Conservation (phyloP, 768 basidiomycete species). For the Russula abietina region DNA sequence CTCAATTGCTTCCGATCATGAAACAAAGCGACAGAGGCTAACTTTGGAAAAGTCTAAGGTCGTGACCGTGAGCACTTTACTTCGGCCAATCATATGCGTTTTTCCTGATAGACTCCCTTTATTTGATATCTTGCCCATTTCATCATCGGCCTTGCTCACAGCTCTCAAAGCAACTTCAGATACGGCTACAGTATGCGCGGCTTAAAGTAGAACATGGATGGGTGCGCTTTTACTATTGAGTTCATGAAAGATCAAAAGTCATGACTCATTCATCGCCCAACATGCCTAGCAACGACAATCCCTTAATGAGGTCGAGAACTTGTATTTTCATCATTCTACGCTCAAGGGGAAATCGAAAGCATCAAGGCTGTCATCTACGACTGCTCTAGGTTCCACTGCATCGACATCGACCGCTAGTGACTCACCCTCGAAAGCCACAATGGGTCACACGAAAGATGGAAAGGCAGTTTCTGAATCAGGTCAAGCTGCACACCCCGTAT, state of each 20-base stretch:
- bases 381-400: constrained; percentile 23
- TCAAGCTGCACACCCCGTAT: background rate
- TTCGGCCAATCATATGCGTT: background rate
- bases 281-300: constrained; percentile 61
- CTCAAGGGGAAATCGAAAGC: constrained; percentile 28
- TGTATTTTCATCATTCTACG: constrained; percentile 69
- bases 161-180: constrained; percentile 66
- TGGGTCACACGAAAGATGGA: background rate
- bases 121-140: background rate
- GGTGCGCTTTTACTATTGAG: constrained; percentile 40
- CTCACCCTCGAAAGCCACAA: background rate
- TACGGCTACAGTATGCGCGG: constrained; percentile 67
- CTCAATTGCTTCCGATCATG: constrained; percentile 8
- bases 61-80: constrained; percentile 41
- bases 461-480: background rate
- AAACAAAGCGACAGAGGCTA: constrained; percentile 38
- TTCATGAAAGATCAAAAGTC: background rate
- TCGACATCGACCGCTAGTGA: background rate
- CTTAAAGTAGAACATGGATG: constrained; percentile 75
- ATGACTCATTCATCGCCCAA: constrained; percentile 4
- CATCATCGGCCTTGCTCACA: constrained; percentile 27
- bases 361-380: constrained; percentile 27
- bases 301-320: constrained; percentile 72
- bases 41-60: constrained; percentile 52
- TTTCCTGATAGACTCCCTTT: background rate